A percentile compares a stretch with the other conserved stretches of the same genome.
phyloP scores from a whole-genome alignment of 1,284 basidiomycete species.

The Ceratobasidium papillatum region DNA sequence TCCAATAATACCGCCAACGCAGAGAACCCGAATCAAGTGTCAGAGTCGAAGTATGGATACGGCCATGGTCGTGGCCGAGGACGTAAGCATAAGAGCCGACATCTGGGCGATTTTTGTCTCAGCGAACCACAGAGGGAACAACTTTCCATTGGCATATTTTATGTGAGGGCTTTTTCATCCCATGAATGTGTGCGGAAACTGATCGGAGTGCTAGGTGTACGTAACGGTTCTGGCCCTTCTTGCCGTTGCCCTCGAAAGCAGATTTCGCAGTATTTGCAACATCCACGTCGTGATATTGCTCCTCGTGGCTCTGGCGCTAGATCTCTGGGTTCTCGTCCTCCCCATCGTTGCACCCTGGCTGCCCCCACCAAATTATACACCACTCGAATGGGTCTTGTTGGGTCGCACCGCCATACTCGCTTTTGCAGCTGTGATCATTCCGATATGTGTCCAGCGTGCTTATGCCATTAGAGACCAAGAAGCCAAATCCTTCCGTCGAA shows the following conservation, averaged over 20 bases:
- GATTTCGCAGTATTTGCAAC: constrained; percentile 1
- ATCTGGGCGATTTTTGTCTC: constrained; percentile 1
- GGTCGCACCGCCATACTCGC: constrained; percentile 11
- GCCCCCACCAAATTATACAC: background rate
- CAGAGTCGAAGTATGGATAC: background rate
- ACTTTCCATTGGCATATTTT: constrained; percentile 4
- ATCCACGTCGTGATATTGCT: constrained; percentile 8
- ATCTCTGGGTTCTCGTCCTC: background rate
- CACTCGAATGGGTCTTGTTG: background rate
- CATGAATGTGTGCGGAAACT: background rate
- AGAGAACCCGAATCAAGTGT: background rate
- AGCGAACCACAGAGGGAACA: constrained; percentile 12
- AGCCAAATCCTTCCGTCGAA: background rate
- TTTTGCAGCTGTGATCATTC: background rate
- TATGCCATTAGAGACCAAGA: background rate
- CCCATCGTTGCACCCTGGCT: background rate
- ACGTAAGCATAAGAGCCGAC: background rate
- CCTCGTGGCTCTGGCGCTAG: background rate
- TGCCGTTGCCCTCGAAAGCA: constrained; percentile 5
- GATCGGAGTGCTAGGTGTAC: background rate
- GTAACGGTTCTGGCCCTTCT: constrained; percentile 10
- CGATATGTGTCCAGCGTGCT: background rate
- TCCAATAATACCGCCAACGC: background rate
- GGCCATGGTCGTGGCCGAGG: background rate
- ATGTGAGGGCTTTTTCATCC: background rate